Percentiles rank a stretch among this genome's conserved stretches.
Evolutionary conservation across 2,329 filamentous ascomycete genomes (phyloP).

Genomic region (Teratosphaeria viscida): DNA sequence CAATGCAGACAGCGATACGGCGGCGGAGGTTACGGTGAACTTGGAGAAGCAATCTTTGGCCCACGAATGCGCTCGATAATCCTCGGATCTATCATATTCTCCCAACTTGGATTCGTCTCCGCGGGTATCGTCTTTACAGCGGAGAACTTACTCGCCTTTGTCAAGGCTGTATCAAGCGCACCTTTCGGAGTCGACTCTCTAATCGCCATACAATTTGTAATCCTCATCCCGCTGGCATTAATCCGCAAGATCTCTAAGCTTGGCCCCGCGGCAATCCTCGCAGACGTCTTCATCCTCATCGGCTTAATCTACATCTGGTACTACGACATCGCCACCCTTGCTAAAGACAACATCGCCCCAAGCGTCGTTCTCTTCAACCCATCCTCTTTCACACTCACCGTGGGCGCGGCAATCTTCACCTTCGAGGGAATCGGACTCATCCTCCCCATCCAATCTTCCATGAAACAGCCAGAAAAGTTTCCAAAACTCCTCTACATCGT

Average conservation of each 20-base stretch:
- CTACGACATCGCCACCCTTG: constrained; percentile 53
- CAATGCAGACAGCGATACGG: constrained; percentile 54
- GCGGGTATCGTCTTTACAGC: constrained; percentile 68
- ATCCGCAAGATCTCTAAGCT: constrained; percentile 69
- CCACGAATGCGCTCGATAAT: constrained; percentile 54
- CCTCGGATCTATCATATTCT: constrained; percentile 59
- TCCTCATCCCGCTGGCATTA: constrained; percentile 56
- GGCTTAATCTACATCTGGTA: constrained; percentile 65
- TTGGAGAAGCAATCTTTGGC: constrained; percentile 57
- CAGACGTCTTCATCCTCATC: constrained; percentile 61
- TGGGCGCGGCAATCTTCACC: constrained; percentile 66
- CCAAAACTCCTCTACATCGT: constrained; percentile 54
- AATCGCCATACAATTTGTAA: constrained; percentile 55
- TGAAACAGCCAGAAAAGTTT: constrained; percentile 60
- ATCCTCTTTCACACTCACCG: constrained; percentile 55
- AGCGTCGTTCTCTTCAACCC: constrained; percentile 62
- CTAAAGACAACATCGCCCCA: constrained; percentile 45
- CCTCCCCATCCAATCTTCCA: constrained; percentile 64
- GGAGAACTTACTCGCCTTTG: constrained; percentile 60
- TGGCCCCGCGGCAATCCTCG: constrained; percentile 56
- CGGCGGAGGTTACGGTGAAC: constrained; percentile 61
- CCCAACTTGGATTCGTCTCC: constrained; percentile 69
- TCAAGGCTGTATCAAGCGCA: constrained; percentile 47
- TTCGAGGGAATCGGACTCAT: constrained; percentile 72
- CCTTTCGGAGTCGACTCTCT: constrained; percentile 48